phyloP scores from a whole-genome alignment of 805 yeast genomes.

The Candida nitratophila region DNA sequence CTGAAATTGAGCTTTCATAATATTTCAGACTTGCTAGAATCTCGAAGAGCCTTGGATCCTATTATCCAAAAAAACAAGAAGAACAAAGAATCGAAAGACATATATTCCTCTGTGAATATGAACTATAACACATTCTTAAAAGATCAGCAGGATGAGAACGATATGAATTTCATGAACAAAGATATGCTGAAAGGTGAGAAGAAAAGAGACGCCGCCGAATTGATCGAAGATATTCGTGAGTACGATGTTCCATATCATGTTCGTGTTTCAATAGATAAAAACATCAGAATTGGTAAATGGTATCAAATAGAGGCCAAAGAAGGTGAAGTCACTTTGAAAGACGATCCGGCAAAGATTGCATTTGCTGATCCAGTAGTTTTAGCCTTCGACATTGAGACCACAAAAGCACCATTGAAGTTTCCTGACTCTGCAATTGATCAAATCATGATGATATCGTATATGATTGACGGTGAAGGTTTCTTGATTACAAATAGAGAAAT shows the following conservation, averaged over 20 bases:
- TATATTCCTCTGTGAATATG: slow-evolving; percentile 52
- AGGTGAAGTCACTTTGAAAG: slow-evolving; percentile 46
- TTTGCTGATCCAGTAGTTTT: slow-evolving; percentile 96
- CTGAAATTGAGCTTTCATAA: slow-evolving; percentile 70
- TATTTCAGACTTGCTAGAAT: slow-evolving; percentile 64
- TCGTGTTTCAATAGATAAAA: slow-evolving; percentile 86
- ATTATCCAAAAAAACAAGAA: slow-evolving; percentile 61
- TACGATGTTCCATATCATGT: slow-evolving; percentile 97
- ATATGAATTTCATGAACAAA: slow-evolving; percentile 18
- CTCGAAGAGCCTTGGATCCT: slow-evolving; percentile 64
- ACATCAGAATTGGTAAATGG: slow-evolving; percentile 94
- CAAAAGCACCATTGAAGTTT: slow-evolving; percentile 91
- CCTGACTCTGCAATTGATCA: slow-evolving; percentile 90
- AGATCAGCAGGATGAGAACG: slow-evolving; percentile 25
- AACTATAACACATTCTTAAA: slow-evolving; percentile 25
- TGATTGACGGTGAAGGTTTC: slow-evolving; percentile 97
- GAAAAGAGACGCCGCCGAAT: slow-evolving; percentile 38
- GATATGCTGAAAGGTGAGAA: slow-evolving; percentile 2
- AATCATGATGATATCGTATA: slow-evolving; percentile 97
- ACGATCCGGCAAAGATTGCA: slow-evolving; percentile 69
- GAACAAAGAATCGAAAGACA: slow-evolving; percentile 55
- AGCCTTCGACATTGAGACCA: slow-evolving; percentile 97
- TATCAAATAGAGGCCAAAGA: slow-evolving; percentile 66
- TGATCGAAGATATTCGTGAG: slow-evolving; percentile 78
- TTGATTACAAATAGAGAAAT: slow-evolving; percentile 91